Base-by-base conservation (phyloP, 108 stramenopile species). In the Cyclotella atomus region DNA sequence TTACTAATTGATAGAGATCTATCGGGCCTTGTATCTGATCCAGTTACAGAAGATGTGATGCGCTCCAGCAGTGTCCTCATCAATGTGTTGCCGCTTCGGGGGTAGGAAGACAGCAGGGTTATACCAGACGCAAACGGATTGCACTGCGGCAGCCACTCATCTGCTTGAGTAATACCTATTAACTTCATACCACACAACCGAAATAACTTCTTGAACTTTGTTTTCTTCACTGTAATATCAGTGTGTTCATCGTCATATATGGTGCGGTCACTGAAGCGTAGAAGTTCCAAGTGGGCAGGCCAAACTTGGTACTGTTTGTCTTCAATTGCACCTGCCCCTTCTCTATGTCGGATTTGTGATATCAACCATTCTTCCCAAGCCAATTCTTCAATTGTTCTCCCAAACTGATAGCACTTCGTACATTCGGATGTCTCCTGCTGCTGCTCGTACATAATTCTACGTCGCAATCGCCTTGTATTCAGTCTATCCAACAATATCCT, bases 11-110 rank as follows among this genome's bases (percentile, higher is more conserved):
- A 89, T 15, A 98, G 77, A 2, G 92, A 88, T 17, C 97, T 87
- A 82, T 90, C 89, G 16, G 90, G 86, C 38, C 95, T 84, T 0
- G 95, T 97, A 83, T 99, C 98, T 9, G 95, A 95, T 28, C 96
- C 97, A 7, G 98, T 99, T 21, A 96, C 85, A 53, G 87, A 69
- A 16, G 88, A 88, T 14, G 94, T 94, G 5, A 69, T 71, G 10
- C 79, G 66, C 83, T 97, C 97, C 50, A 96, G 55, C 47, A 95
- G 77, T 30, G 81, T 85, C 19, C 97, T 82, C 36, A 96, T 64
- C 10, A 95, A 61, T 0, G 97, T 89, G 76, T 97, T 97, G 16
- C 97, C 97, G 23, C 88, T 89, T 32, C 97, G 82, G 23, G 97
- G 97, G 76, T 97, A 97, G 30, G 90, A 91, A 41, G 88, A 88